These are phyloP conservation scores for Mycena galopus DNA, from an alignment of 768 basidiomycete species.

Conservation along the genomic window DNA sequence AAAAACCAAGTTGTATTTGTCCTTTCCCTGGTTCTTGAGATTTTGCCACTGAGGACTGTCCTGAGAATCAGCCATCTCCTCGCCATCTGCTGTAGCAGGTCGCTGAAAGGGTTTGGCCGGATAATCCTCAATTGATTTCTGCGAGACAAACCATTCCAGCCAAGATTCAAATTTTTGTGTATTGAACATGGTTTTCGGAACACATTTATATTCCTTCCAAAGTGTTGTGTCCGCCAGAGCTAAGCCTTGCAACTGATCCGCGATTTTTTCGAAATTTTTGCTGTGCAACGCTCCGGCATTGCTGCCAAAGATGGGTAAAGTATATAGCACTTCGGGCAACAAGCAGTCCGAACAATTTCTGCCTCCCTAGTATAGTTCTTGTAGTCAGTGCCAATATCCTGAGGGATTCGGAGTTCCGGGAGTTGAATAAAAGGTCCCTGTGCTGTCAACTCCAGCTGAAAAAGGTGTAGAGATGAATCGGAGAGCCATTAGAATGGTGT, in stretches of 20 bases:
- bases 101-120: slow-evolving; percentile 13
- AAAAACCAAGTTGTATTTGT: slow-evolving; percentile 36
- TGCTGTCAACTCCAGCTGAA: slow-evolving; percentile 16
- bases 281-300: slow-evolving; percentile 26
- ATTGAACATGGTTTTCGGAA: slow-evolving; percentile 25
- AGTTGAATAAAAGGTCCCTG: slow-evolving; percentile 23
- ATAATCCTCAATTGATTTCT: slow-evolving; percentile 20
- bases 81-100: slow-evolving; percentile 18
- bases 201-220: slow-evolving; percentile 20
- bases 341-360: slow-evolving; percentile 22
- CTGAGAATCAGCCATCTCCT: slow-evolving; percentile 23
- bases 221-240: slow-evolving; percentile 28
- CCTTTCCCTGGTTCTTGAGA: neutral
- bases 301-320: slow-evolving; percentile 20
- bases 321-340: slow-evolving; percentile 30
- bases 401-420: slow-evolving; percentile 22
- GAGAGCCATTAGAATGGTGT: slow-evolving; percentile 27
- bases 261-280: slow-evolving; percentile 23
- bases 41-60: slow-evolving; percentile 31
- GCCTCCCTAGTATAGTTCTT: slow-evolving; percentile 11
- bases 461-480: slow-evolving; percentile 22
- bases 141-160: slow-evolving; percentile 25
- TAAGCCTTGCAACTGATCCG: slow-evolving; percentile 15
- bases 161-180: slow-evolving; percentile 30
- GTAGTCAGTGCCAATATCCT: slow-evolving; percentile 27